Conservation (phyloP, 805 yeast species). For the Pichia kluyveri region DNA sequence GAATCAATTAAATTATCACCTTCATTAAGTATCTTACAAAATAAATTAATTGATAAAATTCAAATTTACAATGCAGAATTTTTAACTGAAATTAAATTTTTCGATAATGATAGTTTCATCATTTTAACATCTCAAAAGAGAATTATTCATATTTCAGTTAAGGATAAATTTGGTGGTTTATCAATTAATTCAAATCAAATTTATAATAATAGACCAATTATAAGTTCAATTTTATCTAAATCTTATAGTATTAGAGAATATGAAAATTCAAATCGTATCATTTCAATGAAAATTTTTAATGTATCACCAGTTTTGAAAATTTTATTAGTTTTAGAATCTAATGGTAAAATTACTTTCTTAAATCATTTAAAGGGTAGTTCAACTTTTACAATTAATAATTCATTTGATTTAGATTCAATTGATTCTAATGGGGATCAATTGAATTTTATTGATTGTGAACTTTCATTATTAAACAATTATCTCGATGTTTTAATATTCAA, state of each 20-base stretch:
- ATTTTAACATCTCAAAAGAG: constrained; percentile 65
- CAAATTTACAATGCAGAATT: constrained; percentile 44
- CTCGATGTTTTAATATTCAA: background rate
- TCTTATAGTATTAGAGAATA: constrained; percentile 16
- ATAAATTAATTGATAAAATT: constrained; percentile 28
- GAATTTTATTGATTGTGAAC: constrained; percentile 1
- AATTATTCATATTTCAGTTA: constrained; percentile 49
- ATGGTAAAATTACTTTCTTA: constrained; percentile 32
- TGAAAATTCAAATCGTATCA: constrained; percentile 36
- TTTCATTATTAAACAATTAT: background rate
- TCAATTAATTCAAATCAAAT: constrained; percentile 18
- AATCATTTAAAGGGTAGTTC: constrained; percentile 26
- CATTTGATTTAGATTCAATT: background rate
- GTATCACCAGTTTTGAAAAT: constrained; percentile 40
- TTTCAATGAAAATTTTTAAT: constrained; percentile 35
- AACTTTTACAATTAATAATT: background rate
- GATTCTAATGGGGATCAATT: background rate
- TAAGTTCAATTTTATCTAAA: constrained; percentile 9
- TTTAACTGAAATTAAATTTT: constrained; percentile 45
- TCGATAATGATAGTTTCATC: constrained; percentile 69
- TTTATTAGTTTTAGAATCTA: constrained; percentile 36
- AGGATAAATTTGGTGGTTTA: constrained; percentile 64
- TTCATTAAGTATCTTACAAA: constrained; percentile 33
- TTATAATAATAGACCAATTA: constrained; percentile 9
- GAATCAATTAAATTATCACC: constrained; percentile 70